Evolutionary conservation across 2,329 filamentous ascomycete genomes (phyloP), one percentile per base, ranked within the genome.

Genomic region (Exutisphaerella laricina): DNA sequence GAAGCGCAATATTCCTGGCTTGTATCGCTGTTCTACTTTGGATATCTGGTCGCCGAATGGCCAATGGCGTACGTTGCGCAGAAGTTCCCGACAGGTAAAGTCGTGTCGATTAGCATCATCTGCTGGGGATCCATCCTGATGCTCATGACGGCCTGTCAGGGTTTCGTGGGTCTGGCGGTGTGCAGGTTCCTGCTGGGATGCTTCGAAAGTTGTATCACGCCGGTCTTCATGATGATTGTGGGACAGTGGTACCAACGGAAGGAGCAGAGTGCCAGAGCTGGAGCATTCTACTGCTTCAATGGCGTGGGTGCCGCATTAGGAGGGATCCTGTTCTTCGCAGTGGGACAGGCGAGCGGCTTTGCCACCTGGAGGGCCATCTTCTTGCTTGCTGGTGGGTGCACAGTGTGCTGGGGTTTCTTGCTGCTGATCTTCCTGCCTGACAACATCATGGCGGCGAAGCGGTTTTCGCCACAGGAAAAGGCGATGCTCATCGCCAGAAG

Each of bases 221-320:
- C 55, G 1, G 50, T 52, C 10, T 57, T 57, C 36, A 56, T 57
- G 53, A 51, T 57, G 53, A 52, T 55, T 17, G 53, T 57, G 6
- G 50, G 74, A 20, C 82, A 83, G 68, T 85, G 82, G 81, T 85
- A 85, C 60, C 77, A 75, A 43, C 72, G 81, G 13, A 75, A 81
- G 41, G 82, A 79, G 72, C 6, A 58, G 22, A 54, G 56, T 4
- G 39, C 49, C 4, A 34, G 56, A 23, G 56, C 56, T 12, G 51
- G 50, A n/a, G 39, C 50, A n/a, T 68, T 68, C 64, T 82, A 84
- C 61, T 84, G 84, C 78, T 86, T 85, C 80, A 87, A 86, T 58
- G 82, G 83, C 2, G 73, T 71, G 1, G 82, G 86, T 56, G 81
- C 84, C 54, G 79, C 85, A 34, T 78, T 84, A 2, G 82, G 82